Percentiles rank a stretch among this genome's conserved stretches.
Conservation (phyloP, 345 rosid species). For the Lepidium aucheri region DNA sequence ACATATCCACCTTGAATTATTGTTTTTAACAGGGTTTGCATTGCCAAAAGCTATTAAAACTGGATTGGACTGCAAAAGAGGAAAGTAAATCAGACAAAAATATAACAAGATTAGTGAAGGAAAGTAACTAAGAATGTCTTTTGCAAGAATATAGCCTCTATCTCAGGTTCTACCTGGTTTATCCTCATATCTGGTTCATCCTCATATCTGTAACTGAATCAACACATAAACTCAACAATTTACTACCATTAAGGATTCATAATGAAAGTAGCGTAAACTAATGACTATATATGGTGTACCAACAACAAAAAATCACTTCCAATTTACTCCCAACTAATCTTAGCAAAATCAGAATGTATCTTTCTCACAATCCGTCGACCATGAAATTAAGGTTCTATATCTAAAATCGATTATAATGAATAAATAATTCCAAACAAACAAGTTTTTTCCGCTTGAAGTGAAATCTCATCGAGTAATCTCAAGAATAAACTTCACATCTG, state of each 20-base stretch:
- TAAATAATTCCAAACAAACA: neutral
- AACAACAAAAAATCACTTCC: neutral
- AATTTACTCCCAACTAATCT: neutral
- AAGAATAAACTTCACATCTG: neutral
- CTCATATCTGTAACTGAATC: slow-evolving; percentile 45
- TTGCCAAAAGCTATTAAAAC: slow-evolving; percentile 99
- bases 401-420: neutral
- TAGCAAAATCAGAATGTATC: neutral
- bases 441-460: neutral
- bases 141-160: slow-evolving; percentile 30
- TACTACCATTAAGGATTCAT: neutral
- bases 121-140: neutral
- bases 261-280: neutral
- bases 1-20: slow-evolving; percentile 72
- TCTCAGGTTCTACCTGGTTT: slow-evolving; percentile 49
- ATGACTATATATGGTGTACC: neutral
- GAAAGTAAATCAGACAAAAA: neutral
- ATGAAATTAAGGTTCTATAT: neutral
- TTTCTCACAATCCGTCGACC: neutral
- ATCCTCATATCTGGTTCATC: slow-evolving; percentile 84
- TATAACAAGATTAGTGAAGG: neutral
- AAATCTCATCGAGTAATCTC: neutral
- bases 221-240: neutral
- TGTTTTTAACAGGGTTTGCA: slow-evolving; percentile 95
- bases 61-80: slow-evolving; percentile 76